These are phyloP conservation scores for Tuber melanosporum DNA, from an alignment of 495 filamentous ascomycete species.

Conservation along the genomic window DNA sequence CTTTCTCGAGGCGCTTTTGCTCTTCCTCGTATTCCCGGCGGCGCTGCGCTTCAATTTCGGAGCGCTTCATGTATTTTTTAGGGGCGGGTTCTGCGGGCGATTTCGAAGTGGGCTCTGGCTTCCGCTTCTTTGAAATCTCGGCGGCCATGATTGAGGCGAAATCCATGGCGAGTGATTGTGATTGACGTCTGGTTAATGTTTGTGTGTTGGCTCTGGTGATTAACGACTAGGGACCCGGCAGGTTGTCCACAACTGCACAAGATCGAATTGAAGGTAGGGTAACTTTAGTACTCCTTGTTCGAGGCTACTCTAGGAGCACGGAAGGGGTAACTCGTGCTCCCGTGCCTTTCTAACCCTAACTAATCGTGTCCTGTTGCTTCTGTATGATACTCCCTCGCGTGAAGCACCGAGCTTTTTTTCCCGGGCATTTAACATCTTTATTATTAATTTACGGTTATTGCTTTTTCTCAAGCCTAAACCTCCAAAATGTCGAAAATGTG, in stretches of 20 bases:
- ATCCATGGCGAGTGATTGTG: conserved; percentile 60
- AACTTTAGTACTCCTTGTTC: neutral
- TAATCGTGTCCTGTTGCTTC: neutral
- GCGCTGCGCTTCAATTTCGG: conserved; percentile 78
- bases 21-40: conserved; percentile 72
- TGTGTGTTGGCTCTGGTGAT: neutral
- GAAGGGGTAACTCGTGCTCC: neutral
- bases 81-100: conserved; percentile 39
- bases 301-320: neutral
- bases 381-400: neutral
- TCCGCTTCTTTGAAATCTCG: conserved; percentile 72
- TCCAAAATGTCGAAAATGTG: conserved; percentile 56
- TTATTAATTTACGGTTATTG: neutral
- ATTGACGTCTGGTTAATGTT: conserved; percentile 5
- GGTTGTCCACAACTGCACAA: no score
- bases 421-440: neutral
- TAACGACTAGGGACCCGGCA: neutral
- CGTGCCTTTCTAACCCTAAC: neutral
- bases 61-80: conserved; percentile 81
- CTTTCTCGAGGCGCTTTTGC: conserved; percentile 61
- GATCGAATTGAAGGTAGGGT: neutral
- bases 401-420: neutral
- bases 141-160: conserved; percentile 87
- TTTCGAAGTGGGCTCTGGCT: conserved; percentile 39
- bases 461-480: neutral